Base-by-base conservation (phyloP, 371 early-diverging fungal species). In the Mortierella sp. region DNA sequence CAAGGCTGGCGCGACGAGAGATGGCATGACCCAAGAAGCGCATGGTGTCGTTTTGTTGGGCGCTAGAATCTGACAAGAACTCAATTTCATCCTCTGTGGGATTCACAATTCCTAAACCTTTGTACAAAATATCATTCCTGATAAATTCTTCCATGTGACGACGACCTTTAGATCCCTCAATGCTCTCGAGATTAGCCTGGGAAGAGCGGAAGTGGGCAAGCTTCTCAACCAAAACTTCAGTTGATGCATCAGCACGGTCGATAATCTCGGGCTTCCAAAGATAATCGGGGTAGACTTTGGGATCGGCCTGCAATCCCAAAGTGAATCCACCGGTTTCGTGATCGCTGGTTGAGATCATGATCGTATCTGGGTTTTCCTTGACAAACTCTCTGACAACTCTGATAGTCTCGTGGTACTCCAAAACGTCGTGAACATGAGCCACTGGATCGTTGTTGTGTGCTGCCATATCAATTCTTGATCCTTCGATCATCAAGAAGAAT, bases 291-390 rank as follows among this genome's bases (percentile, higher is more conserved):
- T 95, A 95, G 3, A 63, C 64, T 0, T 69, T 67, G 0, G 81
- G 65, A 13, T 86, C 84, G 1, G 92, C 82, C 84, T 96, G 95
- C 41, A 89, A 84, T 16, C 91, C 96, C 16, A 96, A 84, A 0
- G 96, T 90, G 36, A 97, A 85, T 0, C 97, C 98, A 10, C 99
- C 99, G 1, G 98, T 98, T 85, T 98, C 99, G 77, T 98, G 98
- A 85, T 98, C 98, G 64, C 92, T 93, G 10, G 89, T 88, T 65
- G 96, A 96, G 48, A 97, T 94, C 90, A 97, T 83, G 8, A 97
- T 85, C 0, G 97, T 96, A 52, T 91, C 90, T 1, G 94, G 93
- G 71, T 96, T 86, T 1, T 79, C 55, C 58, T 91, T 87, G 5
- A 97, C 94, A 84, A 91, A 98, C 0, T 86, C 71, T 58, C 89